Base-by-base conservation (phyloP, 768 basidiomycete genomes). In the Russula sp. region DNA sequence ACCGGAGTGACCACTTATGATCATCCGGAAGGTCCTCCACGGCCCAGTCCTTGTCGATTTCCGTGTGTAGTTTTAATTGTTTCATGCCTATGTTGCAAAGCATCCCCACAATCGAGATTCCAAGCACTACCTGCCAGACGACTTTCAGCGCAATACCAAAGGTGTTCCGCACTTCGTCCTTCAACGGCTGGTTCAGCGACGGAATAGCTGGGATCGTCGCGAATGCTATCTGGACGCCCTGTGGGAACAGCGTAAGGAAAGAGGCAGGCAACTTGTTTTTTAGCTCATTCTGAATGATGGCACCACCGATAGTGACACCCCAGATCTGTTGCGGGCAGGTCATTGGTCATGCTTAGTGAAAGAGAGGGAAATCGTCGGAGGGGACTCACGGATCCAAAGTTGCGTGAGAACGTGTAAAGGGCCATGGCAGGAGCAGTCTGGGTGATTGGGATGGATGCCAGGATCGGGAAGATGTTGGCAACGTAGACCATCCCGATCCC, bases 401-500 rank as follows among this genome's bases (percentile, higher is more conserved):
- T 52, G 11, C 74, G 63, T 10, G 64, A 57, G 62, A 73, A 73
- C 13, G 62, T 64, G 65, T 71, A 72, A 66, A 74, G 72, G 16
- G 74, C 71, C 13, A 78, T 66, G 11, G 79, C 76, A 11, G 70
- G 69, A 28, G 77, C 76, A 49, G 71, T 75, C 16, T 68, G 63
- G 24, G 68, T 59, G 6, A 75, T 66, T 3, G 71, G 71, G 10
- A 78, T 65, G 1, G 77, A 74, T 6, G 78, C 75, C 24, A 78
- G 71, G 16, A 76, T 73, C 6, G 77, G 73, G 69, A 79, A 78
- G 36, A 71, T 69, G 2, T 75, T 67, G 2, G 59, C 61, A 1
- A 71, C 57, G 62, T 69, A 78, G 14, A 72, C 38, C 14, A 76
- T 63, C 10, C 79, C 78, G 14, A 74, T 44, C 3, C 78, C 78